phyloP scores from a whole-genome alignment of 306 rosid genomes.

The Cicer pinnatifidum region DNA sequence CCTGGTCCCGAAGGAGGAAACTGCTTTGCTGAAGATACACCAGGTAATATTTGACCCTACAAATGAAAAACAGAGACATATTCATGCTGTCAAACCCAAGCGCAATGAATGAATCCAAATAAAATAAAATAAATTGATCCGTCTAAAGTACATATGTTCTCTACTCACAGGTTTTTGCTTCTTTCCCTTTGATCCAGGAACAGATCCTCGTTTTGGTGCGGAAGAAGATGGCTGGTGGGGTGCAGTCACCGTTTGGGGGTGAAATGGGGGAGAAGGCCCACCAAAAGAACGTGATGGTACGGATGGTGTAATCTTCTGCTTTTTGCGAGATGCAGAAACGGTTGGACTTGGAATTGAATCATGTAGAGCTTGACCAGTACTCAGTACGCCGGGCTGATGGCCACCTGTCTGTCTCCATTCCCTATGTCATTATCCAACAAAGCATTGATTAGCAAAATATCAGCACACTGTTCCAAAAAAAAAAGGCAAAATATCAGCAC shows the following conservation, averaged over 20 bases:
- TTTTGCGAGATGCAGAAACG: constrained; percentile 87
- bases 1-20: constrained; percentile 65
- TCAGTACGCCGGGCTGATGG: constrained; percentile 67
- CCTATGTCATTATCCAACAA: constrained; percentile 58
- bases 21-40: constrained; percentile 75
- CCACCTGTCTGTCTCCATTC: constrained; percentile 95
- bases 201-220: constrained; percentile 75
- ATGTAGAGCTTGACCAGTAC: constrained; percentile 70
- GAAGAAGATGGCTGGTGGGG: constrained; percentile 91
- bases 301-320: constrained; percentile 71
- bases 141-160: constrained; percentile 23
- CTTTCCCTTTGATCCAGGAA: constrained; percentile 78
- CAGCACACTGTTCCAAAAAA: constrained; percentile 27
- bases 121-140: too few species aligned
- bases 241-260: constrained; percentile 65
- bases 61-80: constrained; percentile 35
- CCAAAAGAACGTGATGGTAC: constrained; percentile 77
- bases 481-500: background rate
- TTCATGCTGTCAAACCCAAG: constrained; percentile 27
- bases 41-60: constrained; percentile 61
- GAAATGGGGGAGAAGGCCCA: constrained; percentile 80
- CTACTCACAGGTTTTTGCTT: constrained; percentile 86
- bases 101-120: constrained; percentile 6
- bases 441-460: constrained; percentile 46
- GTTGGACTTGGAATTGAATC: constrained; percentile 88